Percentiles rank a stretch among this genome's conserved stretches.
Evolutionary conservation across 2,329 filamentous ascomycete genomes (phyloP).

Genomic region (Penicillium psychrosexuale): DNA sequence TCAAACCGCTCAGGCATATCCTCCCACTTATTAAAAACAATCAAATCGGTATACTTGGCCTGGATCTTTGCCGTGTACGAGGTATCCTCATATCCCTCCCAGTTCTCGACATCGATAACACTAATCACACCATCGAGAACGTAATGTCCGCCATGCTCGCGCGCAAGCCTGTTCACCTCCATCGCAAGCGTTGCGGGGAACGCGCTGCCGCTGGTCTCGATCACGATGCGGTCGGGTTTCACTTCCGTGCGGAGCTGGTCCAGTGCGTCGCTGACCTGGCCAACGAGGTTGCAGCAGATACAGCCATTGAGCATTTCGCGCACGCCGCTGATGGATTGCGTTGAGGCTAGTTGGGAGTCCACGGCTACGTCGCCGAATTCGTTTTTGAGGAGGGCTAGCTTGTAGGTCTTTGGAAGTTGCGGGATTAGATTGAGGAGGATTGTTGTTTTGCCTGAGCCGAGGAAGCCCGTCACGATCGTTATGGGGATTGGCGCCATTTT

Average conservation of each 20-base stretch:
- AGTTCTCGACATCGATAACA: slow-evolving; percentile 93
- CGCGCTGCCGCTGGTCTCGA: slow-evolving; percentile 88
- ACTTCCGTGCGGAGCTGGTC: slow-evolving; percentile 63
- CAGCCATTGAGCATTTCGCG: slow-evolving; percentile 93
- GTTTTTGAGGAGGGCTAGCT: slow-evolving; percentile 92
- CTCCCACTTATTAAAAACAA: slow-evolving; percentile 95
- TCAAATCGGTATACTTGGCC: slow-evolving; percentile 82
- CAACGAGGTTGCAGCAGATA: slow-evolving; percentile 98
- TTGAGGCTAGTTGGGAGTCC: slow-evolving; percentile 85
- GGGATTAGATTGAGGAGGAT: slow-evolving; percentile 91
- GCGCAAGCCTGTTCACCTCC: slow-evolving; percentile 76
- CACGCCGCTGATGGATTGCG: slow-evolving; percentile 79
- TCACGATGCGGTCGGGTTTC: slow-evolving; percentile 77
- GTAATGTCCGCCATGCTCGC: slow-evolving; percentile 61
- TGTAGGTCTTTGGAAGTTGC: slow-evolving; percentile 83
- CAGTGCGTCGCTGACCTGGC: slow-evolving; percentile 79
- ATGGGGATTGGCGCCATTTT: slow-evolving; percentile 72
- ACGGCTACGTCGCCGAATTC: slow-evolving; percentile 94
- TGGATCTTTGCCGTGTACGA: slow-evolving; percentile 85
- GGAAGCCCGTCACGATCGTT: slow-evolving; percentile 93
- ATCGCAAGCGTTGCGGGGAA: slow-evolving; percentile 87
- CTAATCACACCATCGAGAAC: slow-evolving; percentile 82
- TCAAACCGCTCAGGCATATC: slow-evolving; percentile 71
- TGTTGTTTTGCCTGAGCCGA: slow-evolving; percentile 94
- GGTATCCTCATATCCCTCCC: slow-evolving; percentile 87